Percentiles rank a stretch among this genome's conserved stretches.
phyloP scores from a whole-genome alignment of 768 basidiomycete species.

The Galerina sulciceps region DNA sequence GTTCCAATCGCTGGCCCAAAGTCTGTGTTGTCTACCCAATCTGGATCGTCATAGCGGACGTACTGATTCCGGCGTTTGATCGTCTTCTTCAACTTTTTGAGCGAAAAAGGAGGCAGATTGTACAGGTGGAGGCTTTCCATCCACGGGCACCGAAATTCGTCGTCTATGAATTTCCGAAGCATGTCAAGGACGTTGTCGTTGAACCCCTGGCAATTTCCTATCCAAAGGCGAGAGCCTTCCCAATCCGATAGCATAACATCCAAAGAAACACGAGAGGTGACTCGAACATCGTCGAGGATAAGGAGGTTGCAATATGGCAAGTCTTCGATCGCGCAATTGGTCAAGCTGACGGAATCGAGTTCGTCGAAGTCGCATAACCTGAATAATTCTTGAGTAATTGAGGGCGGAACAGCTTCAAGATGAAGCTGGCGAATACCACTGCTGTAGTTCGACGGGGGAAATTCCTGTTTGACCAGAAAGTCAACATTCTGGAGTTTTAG shows the following conservation, averaged over 20 bases:
- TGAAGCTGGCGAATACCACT: too few species aligned
- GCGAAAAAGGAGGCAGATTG: neutral
- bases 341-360: too few species aligned
- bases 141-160: neutral
- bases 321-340: too few species aligned
- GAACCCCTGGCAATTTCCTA: neutral
- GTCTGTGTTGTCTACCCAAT: neutral
- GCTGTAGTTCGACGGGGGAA: too few species aligned
- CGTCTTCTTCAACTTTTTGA: conserved; percentile 2
- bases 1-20: neutral
- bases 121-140: neutral
- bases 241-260: neutral
- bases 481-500: too few species aligned
- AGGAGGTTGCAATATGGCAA: too few species aligned
- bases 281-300: too few species aligned
- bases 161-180: neutral
- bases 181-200: neutral
- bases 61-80: neutral
- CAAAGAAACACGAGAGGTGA: too few species aligned
- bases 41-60: neutral
- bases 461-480: too few species aligned
- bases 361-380: too few species aligned
- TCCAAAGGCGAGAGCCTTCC: neutral
- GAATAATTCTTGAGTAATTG: too few species aligned
- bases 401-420: too few species aligned